A percentile compares a stretch with the other conserved stretches of the same genome.
Conservation (phyloP, 129 eudicot species). For the Ambrosia artemisiifolia region DNA sequence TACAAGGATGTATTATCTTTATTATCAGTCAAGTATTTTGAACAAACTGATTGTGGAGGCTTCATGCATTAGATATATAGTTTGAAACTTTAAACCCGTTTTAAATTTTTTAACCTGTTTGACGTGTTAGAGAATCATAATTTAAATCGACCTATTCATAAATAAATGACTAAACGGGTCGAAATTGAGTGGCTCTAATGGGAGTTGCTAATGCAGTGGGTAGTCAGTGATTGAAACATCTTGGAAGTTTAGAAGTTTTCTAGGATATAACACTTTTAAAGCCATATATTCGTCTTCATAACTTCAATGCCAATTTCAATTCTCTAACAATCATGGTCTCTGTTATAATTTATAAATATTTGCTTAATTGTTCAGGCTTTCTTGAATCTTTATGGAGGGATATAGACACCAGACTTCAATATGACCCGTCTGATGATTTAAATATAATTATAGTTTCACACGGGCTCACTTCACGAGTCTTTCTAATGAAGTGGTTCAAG, state of each 20-base stretch:
- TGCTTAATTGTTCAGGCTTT: slow-evolving; percentile 45
- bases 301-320: background rate
- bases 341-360: background rate
- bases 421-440: slow-evolving; percentile 48
- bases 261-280: background rate
- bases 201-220: background rate
- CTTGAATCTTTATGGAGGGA: slow-evolving; percentile 94
- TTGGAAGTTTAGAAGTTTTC: background rate
- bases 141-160: background rate
- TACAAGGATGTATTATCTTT: background rate
- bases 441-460: slow-evolving; percentile 70
- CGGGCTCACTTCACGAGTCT: slow-evolving; percentile 73
- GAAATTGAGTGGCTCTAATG: background rate
- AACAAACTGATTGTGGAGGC: background rate
- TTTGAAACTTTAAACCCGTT: no score
- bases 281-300: background rate
- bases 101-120: background rate
- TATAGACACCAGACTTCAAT: slow-evolving; percentile 70
- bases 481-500: slow-evolving; percentile 91
- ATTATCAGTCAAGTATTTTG: background rate
- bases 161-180: background rate
- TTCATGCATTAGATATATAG: background rate
- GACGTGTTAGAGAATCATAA: background rate
- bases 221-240: background rate
- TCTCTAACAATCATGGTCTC: background rate